Base-by-base conservation (phyloP, 2,329 filamentous ascomycete genomes). In the Monosporascus sp. region DNA sequence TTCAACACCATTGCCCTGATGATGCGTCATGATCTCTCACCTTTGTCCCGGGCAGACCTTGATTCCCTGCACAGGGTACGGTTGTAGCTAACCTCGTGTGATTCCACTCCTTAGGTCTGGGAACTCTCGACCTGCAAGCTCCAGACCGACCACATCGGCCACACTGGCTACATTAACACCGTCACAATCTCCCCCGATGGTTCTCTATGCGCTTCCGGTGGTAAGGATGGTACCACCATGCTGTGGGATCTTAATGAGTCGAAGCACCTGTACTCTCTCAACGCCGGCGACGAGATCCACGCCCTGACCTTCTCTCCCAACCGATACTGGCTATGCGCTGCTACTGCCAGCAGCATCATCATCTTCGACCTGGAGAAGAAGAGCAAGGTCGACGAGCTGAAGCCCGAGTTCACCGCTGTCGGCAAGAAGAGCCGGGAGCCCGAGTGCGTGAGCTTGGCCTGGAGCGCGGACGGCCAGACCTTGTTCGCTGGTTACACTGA, bases 281-380 rank as follows among this genome's bases (percentile, higher is more conserved):
- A 92, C 80, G 94, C 94, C 75, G 94, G 93, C 78, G 93, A 99
- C 78, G 94, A 97, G 88, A 99, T 99, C 85, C 94, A 99, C 83
- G 93, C 94, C 68, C 93, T 99, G 67, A 94, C 97, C 78, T 99
- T 99, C 90, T 97, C 94, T 63, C 94, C 94, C 74, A 99, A 99
- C 90, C 89, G 94, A 78, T 99, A 99, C 90, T 99, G 94, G 94
- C 88, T 99, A 68, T 99, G 94, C 86, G 94, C 94, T 74, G 94
- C 94, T 74, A 99, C 94, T 62, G 85, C 90, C 74, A 90, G 85
- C 81, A 91, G 86, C 85, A 97, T 99, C 86, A 97, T 97, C 86
- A 97, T 99, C 85, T 99, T 99, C 82, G 94, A 99, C 74, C 87
- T 99, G 67, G 94, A 99, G 90, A 99, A 99, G 92, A 99, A 99